A percentile compares a stretch with the other conserved stretches of the same genome.
phyloP scores from a whole-genome alignment of 192 early-diverging fungal species.

The Cladochytrium replicatum region DNA sequence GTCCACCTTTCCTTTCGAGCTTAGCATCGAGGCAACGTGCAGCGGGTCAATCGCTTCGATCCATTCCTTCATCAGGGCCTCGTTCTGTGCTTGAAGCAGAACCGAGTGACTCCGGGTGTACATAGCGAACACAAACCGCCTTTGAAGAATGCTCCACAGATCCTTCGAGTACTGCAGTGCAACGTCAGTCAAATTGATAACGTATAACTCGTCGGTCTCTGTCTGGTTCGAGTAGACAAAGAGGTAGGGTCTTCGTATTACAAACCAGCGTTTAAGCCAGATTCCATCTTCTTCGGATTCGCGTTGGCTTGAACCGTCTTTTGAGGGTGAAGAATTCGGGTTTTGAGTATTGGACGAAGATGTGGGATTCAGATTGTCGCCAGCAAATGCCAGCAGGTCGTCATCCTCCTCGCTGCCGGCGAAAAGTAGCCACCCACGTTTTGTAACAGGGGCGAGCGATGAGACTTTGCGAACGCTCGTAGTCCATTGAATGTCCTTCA shows the following conservation, averaged over 20 bases:
- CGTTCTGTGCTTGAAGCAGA: conserved; percentile 51
- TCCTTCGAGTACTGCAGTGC: conserved; percentile 45
- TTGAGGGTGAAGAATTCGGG: background rate
- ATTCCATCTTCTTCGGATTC: conserved; percentile 36
- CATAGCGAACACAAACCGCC: conserved; percentile 52
- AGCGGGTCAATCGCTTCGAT: conserved; percentile 32
- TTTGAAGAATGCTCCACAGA: conserved; percentile 45
- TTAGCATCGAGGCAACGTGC: conserved; percentile 14
- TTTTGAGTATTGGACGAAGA: too few species aligned
- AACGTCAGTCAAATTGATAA: conserved; percentile 67
- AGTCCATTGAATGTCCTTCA: too few species aligned
- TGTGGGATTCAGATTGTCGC: too few species aligned
- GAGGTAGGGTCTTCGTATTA: conserved; percentile 68
- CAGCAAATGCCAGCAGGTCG: too few species aligned
- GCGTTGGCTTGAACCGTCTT: conserved; percentile 1
- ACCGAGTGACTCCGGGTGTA: conserved; percentile 50
- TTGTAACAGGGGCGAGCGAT: too few species aligned
- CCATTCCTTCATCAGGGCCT: conserved; percentile 60
- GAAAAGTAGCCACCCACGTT: too few species aligned
- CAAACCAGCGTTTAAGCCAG: conserved; percentile 74
- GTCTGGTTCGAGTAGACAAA: conserved; percentile 59
- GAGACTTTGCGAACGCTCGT: too few species aligned
- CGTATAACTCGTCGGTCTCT: conserved; percentile 57
- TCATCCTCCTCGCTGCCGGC: too few species aligned
- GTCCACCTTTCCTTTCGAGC: too few species aligned